phyloP scores from a whole-genome alignment of 768 basidiomycete genomes.

The Grammothele lineata region DNA sequence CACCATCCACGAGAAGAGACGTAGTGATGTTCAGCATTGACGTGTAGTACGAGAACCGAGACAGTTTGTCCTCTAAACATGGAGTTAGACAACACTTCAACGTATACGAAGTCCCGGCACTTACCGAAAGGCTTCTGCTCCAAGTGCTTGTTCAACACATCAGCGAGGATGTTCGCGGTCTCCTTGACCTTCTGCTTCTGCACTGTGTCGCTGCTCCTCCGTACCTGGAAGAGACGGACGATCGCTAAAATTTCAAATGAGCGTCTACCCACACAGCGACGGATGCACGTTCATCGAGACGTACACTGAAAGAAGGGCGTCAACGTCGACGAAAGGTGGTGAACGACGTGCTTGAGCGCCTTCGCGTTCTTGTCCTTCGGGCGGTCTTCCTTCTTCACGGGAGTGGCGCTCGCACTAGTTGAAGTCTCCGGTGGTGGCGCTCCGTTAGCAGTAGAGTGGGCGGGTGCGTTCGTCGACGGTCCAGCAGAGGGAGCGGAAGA shows the following conservation, averaged over 20 bases:
- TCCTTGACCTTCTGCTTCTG: conserved; percentile 77
- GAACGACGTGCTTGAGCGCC: conserved; percentile 75
- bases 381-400: conserved; percentile 36
- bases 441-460: too few relatives aligned
- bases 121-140: conserved; percentile 48
- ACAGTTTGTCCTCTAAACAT: conserved; percentile 34
- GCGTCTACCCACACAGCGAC: too few relatives aligned
- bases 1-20: conserved; percentile 57
- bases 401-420: conserved; percentile 17
- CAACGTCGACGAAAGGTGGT: conserved; percentile 69
- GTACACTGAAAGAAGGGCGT: conserved; percentile 86
- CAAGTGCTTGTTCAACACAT: conserved; percentile 70
- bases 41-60: conserved; percentile 47
- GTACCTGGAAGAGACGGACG: conserved; percentile 80
- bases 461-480: conserved; percentile 22
- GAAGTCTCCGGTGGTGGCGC: conserved; percentile 17
- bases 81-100: conserved; percentile 4
- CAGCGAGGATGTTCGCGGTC: conserved; percentile 65
- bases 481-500: conserved; percentile 23
- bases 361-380: conserved; percentile 63
- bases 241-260: too few relatives aligned
- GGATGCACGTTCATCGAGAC: too few relatives aligned
- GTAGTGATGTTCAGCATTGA: conserved; percentile 50
- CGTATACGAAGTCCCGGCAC: conserved; percentile 24
- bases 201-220: conserved; percentile 67